Percentiles rank a stretch among this genome's conserved stretches.
These are phyloP conservation scores for Tetradesmus obliquus DNA, from an alignment of 139 green algal species.

Conservation along the genomic window DNA sequence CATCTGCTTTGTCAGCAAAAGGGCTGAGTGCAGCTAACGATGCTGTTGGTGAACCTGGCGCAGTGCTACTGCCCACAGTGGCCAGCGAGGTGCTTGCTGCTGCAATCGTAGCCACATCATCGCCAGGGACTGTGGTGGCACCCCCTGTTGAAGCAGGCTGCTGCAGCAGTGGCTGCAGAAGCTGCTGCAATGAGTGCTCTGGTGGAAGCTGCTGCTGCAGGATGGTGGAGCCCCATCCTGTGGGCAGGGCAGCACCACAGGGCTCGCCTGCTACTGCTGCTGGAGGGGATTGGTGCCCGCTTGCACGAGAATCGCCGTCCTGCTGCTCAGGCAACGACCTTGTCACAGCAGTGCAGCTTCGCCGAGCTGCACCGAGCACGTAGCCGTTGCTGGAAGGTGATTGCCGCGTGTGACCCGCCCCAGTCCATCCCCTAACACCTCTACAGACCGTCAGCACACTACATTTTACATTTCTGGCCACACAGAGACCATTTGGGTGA, in stretches of 20 bases:
- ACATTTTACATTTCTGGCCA: not conserved
- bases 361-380: not conserved
- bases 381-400: not conserved
- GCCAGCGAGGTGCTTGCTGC: conserved; percentile 25
- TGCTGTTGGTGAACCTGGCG: not conserved
- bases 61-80: conserved; percentile 20
- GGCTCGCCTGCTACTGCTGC: not conserved
- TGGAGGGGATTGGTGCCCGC: not conserved
- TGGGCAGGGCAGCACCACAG: not conserved
- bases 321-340: not conserved
- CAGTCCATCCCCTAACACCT: not conserved
- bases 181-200: conserved; percentile 22
- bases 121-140: not conserved
- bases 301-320: not conserved
- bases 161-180: conserved; percentile 33
- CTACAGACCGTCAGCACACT: not conserved
- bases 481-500: not conserved
- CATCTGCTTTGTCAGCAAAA: not conserved
- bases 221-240: conserved; percentile 1
- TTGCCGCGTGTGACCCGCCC: not conserved
- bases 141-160: not conserved
- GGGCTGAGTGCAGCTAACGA: not conserved
- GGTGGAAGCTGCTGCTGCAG: conserved; percentile 41
- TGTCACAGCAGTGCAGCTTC: not conserved
- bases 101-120: conserved; percentile 29